A percentile compares a stretch with the other conserved stretches of the same genome.
phyloP scores from a whole-genome alignment of 2,329 filamentous ascomycete species.

The Orbilia ellipsospora region DNA sequence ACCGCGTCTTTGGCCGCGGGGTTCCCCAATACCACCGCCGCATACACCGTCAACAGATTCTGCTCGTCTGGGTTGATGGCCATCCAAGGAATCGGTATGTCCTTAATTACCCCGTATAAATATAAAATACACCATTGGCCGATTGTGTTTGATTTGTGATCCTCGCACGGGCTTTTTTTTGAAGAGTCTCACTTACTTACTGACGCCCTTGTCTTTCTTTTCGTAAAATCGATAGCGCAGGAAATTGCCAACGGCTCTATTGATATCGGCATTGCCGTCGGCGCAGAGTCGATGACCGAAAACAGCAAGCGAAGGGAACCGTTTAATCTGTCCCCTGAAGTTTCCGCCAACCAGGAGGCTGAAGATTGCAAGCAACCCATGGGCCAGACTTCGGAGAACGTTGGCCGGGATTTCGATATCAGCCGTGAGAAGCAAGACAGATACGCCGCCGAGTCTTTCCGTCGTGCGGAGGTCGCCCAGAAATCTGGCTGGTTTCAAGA shows the following conservation, averaged over 20 bases:
- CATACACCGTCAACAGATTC: slow-evolving; percentile 90
- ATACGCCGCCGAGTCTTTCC: slow-evolving; percentile 88
- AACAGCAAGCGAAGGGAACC: slow-evolving; percentile 76
- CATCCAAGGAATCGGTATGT: slow-evolving; percentile 81
- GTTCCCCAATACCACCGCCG: slow-evolving; percentile 88
- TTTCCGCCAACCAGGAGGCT: slow-evolving; percentile 78
- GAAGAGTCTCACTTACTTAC: too few species aligned
- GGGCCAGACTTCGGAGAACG: slow-evolving; percentile 98
- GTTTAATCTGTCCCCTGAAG: slow-evolving; percentile 77
- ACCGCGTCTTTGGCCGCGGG: slow-evolving; percentile 89
- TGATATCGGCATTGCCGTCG: slow-evolving; percentile 85
- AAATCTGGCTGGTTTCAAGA: slow-evolving; percentile 92
- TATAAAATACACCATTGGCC: background rate
- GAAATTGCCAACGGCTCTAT: slow-evolving; percentile 83
- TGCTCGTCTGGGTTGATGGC: slow-evolving; percentile 97
- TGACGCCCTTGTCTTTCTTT: background rate
- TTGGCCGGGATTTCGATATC: slow-evolving; percentile 89
- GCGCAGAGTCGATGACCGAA: slow-evolving; percentile 86
- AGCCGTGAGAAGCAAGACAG: slow-evolving; percentile 81
- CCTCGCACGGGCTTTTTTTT: background rate
- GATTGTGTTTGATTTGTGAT: background rate
- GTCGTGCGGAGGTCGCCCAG: slow-evolving; percentile 86
- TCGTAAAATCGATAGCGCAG: slow-evolving; percentile 67
- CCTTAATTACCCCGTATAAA: background rate
- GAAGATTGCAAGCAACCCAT: slow-evolving; percentile 91